Evolutionary conservation across 1,139 yeast genomes (phyloP), one percentile per base, ranked within the genome.

Genomic region (Suhomyces wounanorum): DNA sequence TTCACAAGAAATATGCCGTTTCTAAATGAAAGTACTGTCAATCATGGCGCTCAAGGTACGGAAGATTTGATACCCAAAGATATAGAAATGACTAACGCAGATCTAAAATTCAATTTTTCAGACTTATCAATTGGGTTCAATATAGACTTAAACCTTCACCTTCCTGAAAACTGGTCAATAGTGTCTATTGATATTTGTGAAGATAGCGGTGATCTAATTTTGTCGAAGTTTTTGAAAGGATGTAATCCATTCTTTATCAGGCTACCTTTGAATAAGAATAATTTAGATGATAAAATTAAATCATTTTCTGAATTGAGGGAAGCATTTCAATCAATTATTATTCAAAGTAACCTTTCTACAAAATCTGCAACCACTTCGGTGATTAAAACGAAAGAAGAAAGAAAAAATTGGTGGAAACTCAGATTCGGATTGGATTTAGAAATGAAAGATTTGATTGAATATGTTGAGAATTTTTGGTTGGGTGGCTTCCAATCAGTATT

Each of bases 401-500:
- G 94, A 51, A 79, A 78, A 43, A 61, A 69, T 7, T 92, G 97
- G 97, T 94, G 97, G 96, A 76, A 76, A 45, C 70, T 75, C 37
- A 71, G 98, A 47, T 83, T 82, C 53, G 69, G 69, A 0, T 70
- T 91, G 23, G 97, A 92, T 64, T 67, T 72, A 21, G 68, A 78
- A 47, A 63, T 92, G 51, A 69, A 78, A 47, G 69, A 67, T 4
- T 64, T 91, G n/a, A 65, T 92, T n/a, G 65, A 67, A 1, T 74
- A 73, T 39, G 79, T 89, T 14, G 94, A 90, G 55, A 65, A 69
- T 28, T 71, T 73, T 52, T 90, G 97, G 96, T 67, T 92, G 43
- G 92, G 96, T n/a, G 96, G 96, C 0, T 87, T 90, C 56, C 70
- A 70, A 41, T 85, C 92, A 0, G 61, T 89, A 1, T 86, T 89